Conservation (phyloP, 345 rosid genomes). For the Erysimum cheiranthoides region DNA sequence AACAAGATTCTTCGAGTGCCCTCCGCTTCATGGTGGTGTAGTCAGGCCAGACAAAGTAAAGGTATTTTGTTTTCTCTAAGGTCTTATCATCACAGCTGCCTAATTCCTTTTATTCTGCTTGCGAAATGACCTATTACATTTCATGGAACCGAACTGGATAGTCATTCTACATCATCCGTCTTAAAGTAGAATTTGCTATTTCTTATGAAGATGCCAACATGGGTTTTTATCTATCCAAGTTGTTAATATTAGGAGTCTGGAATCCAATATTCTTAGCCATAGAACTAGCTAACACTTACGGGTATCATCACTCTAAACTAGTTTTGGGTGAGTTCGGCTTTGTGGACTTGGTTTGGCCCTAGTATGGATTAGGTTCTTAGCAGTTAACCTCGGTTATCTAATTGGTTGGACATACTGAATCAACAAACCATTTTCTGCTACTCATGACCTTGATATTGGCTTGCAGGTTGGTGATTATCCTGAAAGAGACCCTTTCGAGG, state of each 20-base stretch:
- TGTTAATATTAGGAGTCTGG: constrained; percentile 22
- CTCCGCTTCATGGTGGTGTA: constrained; percentile 78
- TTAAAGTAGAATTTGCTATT: background rate
- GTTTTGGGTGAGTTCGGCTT: constrained; percentile 7
- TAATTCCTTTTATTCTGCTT: background rate
- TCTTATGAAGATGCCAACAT: constrained; percentile 1
- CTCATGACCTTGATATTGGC: constrained; percentile 23
- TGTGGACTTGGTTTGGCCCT: constrained; percentile 14
- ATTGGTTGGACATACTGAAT: background rate
- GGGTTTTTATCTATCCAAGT: background rate
- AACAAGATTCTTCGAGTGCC: constrained; percentile 72
- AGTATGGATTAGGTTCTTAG: background rate
- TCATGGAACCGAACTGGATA: constrained; percentile 13
- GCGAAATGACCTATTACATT: constrained; percentile 1
- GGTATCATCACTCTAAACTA: constrained; percentile 1
- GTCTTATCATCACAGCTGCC: constrained; percentile 1
- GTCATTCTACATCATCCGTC: constrained; percentile 1
- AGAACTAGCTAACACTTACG: constrained; percentile 13
- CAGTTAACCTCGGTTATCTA: background rate
- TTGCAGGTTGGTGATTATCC: constrained; percentile 88
- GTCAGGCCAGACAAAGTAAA: constrained; percentile 94
- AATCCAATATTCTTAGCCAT: constrained; percentile 14
- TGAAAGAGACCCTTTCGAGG: constrained; percentile 84
- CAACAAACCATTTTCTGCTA: constrained; percentile 2
- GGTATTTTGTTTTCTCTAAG: constrained; percentile 46